Evolutionary conservation across 1,139 yeast genomes (phyloP).

Genomic region (Candida pseudoviswanathii): DNA sequence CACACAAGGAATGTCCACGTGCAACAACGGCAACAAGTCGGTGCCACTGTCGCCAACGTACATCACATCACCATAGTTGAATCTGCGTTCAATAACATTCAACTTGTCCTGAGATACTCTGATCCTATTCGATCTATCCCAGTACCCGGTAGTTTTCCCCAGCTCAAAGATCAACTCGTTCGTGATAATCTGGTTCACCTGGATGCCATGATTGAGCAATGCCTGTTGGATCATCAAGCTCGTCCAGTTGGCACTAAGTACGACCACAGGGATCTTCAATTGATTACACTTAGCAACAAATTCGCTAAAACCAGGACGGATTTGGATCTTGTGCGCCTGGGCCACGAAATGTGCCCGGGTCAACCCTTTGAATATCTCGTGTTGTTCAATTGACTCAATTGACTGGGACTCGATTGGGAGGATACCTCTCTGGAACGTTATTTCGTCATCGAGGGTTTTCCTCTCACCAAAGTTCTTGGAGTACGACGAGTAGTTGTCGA

Average conservation of each 20-base stretch:
- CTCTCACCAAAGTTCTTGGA: slow-evolving; percentile 23
- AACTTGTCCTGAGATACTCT: slow-evolving; percentile 64
- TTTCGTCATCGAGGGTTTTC: slow-evolving; percentile 32
- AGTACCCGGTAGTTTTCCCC: slow-evolving; percentile 40
- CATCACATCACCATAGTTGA: slow-evolving; percentile 20
- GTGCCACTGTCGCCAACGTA: slow-evolving; percentile 72
- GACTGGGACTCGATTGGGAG: slow-evolving; percentile 53
- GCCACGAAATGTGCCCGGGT: slow-evolving; percentile 28
- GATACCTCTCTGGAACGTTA: slow-evolving; percentile 47
- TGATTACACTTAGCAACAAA: slow-evolving; percentile 30
- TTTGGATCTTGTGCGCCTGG: slow-evolving; percentile 38
- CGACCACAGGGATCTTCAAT: slow-evolving; percentile 37
- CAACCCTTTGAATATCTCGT: slow-evolving; percentile 49
- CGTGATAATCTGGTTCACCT: slow-evolving; percentile 29
- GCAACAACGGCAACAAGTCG: slow-evolving; percentile 56
- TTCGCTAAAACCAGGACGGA: slow-evolving; percentile 47
- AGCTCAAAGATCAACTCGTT: slow-evolving; percentile 53
- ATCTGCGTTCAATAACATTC: slow-evolving; percentile 21
- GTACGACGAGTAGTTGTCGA: slow-evolving; percentile 34
- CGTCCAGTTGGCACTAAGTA: slow-evolving; percentile 72
- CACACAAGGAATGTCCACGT: slow-evolving; percentile 52
- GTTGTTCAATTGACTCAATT: slow-evolving; percentile 43
- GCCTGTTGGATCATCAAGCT: slow-evolving; percentile 47
- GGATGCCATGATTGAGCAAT: slow-evolving; percentile 35
- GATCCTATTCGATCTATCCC: slow-evolving; percentile 26